Base-by-base conservation (phyloP, 805 yeast genomes). In the Saturnispora silvae region DNA sequence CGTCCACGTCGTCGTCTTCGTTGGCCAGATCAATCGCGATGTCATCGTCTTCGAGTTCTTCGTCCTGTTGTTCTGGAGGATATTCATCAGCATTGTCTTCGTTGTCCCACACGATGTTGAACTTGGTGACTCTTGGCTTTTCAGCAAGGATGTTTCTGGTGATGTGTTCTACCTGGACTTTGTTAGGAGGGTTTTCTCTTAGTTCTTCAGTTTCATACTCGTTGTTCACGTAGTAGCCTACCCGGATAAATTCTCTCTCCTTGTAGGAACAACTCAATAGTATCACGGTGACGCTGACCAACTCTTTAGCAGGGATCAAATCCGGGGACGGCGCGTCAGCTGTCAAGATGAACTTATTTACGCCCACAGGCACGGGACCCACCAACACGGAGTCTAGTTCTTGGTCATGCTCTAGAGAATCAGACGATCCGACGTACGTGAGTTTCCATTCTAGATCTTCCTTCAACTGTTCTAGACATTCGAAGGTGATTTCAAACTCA, bases 311-410 rank as follows among this genome's bases (percentile, higher is more conserved):
- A 0, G 99, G 99, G 46, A 92, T 92, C 47, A 87, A 61, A 48
- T 89, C 97, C 0, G 96, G 94, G 1, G 89, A 77, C 1, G 99
- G 99, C 0, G 99, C 95, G 51, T 94, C 97, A 0, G 97, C 96
- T 15, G 83, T 75, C 57, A 92, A 81, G 9, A 87, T 70, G 51
- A 92, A 92, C 59, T 89, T 86, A 55, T 92, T 92, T 28, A 89
- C 77, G 1, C 99, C 99, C 2, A 92, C 95, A 0, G 98, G 99
- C 2, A 92, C 95, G 0, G 99, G 99, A 0, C 99, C 99, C 3
- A 92, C 99, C n/a, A 92, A 63, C 27, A 92, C 77, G 1, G 96
- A 86, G 54, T 92, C 99, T 38, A 92, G 65, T 56, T 87, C 96
- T 60, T 92, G 99, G 57, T 92, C 99, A 50, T 92, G 96, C 45